Conservation (phyloP, 2,329 filamentous ascomycete species). For the Cercospora sojina region DNA sequence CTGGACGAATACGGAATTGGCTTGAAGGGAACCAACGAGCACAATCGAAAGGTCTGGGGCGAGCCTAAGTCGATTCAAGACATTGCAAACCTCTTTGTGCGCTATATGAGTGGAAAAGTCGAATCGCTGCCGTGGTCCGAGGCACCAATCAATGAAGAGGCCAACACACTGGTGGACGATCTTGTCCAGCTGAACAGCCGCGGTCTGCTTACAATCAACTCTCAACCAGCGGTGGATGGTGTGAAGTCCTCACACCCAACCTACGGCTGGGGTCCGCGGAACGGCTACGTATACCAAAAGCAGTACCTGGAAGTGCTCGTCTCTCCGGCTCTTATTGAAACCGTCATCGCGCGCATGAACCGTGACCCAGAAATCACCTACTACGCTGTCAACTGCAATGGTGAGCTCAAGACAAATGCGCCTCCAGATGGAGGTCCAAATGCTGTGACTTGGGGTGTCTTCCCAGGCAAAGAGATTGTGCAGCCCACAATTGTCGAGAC, state of each 20-base stretch:
- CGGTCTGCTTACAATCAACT: constrained; percentile 93
- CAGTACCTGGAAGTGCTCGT: constrained; percentile 92
- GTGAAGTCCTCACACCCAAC: constrained; percentile 82
- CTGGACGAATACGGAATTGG: constrained; percentile 92
- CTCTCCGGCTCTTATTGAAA: constrained; percentile 72
- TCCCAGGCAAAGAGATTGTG: constrained; percentile 98
- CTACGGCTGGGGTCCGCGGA: constrained; percentile 90
- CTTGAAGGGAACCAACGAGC: constrained; percentile 89
- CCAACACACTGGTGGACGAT: constrained; percentile 71
- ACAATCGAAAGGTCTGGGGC: constrained; percentile 94
- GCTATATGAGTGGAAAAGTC: constrained; percentile 77
- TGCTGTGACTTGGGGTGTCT: constrained; percentile 99
- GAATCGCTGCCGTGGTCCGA: constrained; percentile 93
- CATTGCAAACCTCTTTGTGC: constrained; percentile 77
- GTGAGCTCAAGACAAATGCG: constrained; percentile 80
- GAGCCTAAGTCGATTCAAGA: constrained; percentile 77
- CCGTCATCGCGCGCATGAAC: constrained; percentile 76
- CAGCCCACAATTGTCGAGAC: constrained; percentile 99
- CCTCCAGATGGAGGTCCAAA: constrained; percentile 79
- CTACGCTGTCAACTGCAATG: constrained; percentile 84
- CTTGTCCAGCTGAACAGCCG: constrained; percentile 80
- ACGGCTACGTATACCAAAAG: constrained; percentile 98
- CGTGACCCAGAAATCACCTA: constrained; percentile 81
- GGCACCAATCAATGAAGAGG: constrained; percentile 77
- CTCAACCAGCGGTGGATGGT: constrained; percentile 90